Evolutionary conservation across 2,329 filamentous ascomycete genomes (phyloP), one percentile per base, ranked within the genome.

Genomic region (Pseudohalonectria lignicola): DNA sequence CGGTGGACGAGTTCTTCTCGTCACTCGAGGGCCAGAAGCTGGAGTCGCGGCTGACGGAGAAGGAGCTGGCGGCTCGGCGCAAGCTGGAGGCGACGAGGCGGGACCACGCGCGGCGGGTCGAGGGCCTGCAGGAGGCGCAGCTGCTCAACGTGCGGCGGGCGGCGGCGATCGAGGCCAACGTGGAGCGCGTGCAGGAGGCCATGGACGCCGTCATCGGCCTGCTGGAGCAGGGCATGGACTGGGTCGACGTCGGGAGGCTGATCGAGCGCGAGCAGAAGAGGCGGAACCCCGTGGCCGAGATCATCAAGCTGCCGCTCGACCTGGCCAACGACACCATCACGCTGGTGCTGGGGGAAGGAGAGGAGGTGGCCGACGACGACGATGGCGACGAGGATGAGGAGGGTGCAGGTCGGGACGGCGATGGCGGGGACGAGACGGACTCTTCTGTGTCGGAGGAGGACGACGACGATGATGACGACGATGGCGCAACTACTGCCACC

Each of bases 1-100:
- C 87, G 0, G 87, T 94, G 0, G 92, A 98, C 53, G 86, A 94
- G 48, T 98, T 95, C 63, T 96, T 94, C 57, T 96, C 92, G 0
- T 96, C 90, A 0, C 76, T 96, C 19, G 92, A 98, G 60, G 86
- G 88, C 0, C 90, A 95, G 55, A 94, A 86, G 54, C 69, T 96
- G 1, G 83, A 94, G 56, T 93, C 86, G 1, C 74, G 79, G 38
- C 63, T 96, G 4, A 77, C 76, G 4, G 90, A 96, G 56, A 76
- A 82, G 35, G 87, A 98, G 57, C 77, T 82, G 16, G 69, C 73
- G 4, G 92, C 92, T 3, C 84, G 81, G 59, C 77, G 76, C 51
- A 94, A 93, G 56, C 68, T 98, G 4, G 85, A 94, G 28, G 74
- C 82, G n/a, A 86, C 88, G 0, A 76, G 77, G 49, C 70, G 78